Evolutionary conservation across 148 eudicot species (phyloP), one percentile per base, ranked within the genome.

Genomic region (Simmondsia chinensis): DNA sequence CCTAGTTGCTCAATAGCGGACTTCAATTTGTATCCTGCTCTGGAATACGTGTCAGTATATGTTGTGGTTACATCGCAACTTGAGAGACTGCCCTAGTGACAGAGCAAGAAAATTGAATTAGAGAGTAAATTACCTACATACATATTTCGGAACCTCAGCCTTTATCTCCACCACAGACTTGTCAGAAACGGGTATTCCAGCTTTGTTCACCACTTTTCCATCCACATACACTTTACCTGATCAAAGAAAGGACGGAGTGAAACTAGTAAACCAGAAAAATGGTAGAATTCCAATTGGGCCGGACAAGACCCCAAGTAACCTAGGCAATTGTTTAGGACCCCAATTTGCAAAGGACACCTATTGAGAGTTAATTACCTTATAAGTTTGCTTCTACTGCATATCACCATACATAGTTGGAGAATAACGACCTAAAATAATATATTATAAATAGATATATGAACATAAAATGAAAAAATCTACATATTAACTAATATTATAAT

Each of bases 41-140:
- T 93, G 66, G 15, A 76, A 25, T 29, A 52, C 33, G 64, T 33
- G 41, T 57, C 43, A 52, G 60, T 50, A 39, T 46, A 48, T 17
- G 43, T 27, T 26, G 10, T 5, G 19, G 9, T 50, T 9, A 4
- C 26, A 28, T 54, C 30, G 41, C 16, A 17, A 45, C 39, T 36
- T 35, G 33, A 39, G 35, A 15, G 13, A 31, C 47, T 9, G 14
- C 9, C 47, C 34, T 20, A 6, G 35, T 24, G 45, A 12, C 18
- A 42, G 30, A 48, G 17, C 23, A 56, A 32, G 1, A 58, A 21
- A 40, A 50, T 41, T 35, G 29, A 60, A 51, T 43, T 9, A 39
- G 52, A 60, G 82, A 74, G 44, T 73, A 73, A n/a, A 82, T 86
- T 96, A 93, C 99, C 99, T 93, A 82, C 99, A 93, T 82, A 93